Conservation (phyloP, 2,329 filamentous ascomycete species). For the Lecanicillium sp. region DNA sequence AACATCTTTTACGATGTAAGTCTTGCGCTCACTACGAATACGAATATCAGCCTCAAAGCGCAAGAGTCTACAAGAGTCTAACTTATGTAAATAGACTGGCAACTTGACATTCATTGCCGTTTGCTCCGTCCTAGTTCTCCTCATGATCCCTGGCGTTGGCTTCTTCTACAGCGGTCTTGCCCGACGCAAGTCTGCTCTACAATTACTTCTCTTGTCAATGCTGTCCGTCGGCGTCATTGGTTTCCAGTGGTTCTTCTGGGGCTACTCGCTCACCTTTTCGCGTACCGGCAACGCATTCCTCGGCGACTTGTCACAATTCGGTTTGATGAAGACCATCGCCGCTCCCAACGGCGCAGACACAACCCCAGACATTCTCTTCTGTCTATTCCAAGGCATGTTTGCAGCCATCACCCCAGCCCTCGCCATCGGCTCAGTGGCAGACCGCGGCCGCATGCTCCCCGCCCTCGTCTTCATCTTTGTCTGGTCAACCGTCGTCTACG, state of each 20-base stretch:
- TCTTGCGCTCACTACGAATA: neutral
- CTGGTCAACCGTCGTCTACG: conserved; percentile 65
- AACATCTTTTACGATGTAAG: conserved; percentile 76
- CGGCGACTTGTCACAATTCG: conserved; percentile 73
- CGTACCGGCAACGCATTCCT: conserved; percentile 71
- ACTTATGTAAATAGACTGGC: conserved; percentile 47
- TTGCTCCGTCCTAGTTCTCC: conserved; percentile 69
- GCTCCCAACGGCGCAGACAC: conserved; percentile 63
- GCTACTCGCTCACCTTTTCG: conserved; percentile 78
- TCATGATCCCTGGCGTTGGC: conserved; percentile 90
- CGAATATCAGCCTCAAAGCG: neutral
- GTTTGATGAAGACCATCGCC: conserved; percentile 67
- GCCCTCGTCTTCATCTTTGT: conserved; percentile 59
- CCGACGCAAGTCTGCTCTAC: conserved; percentile 79
- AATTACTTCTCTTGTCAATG: conserved; percentile 77
- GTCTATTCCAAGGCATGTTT: conserved; percentile 84
- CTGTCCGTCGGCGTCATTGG: conserved; percentile 71
- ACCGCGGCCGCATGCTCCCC: conserved; percentile 54
- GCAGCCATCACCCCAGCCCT: conserved; percentile 67
- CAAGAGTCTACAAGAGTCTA: conserved; percentile 11
- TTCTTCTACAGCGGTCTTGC: conserved; percentile 93
- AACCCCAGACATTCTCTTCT: conserved; percentile 77
- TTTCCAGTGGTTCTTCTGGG: conserved; percentile 97
- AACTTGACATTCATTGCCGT: conserved; percentile 77
- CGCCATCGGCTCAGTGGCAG: conserved; percentile 51